Base-by-base conservation (phyloP, 345 rosid species). In the Lumnitzera littorea region DNA sequence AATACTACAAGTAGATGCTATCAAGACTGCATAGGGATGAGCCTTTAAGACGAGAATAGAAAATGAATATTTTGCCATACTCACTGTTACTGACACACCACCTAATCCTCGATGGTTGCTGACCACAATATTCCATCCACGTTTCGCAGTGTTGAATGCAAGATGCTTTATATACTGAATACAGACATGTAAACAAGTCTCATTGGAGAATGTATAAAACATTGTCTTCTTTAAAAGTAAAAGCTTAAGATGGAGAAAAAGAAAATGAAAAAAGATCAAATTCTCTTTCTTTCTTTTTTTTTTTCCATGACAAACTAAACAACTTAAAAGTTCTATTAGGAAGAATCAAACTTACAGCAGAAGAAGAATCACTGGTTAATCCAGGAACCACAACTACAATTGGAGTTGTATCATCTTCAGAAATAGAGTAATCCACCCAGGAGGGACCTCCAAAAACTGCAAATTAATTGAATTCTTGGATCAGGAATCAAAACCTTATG, bases 71-170 rank as follows among this genome's bases (percentile, higher is more conserved):
- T n/a, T 41, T 2, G 46, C 48, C 48, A 48, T 64, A 70, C 96
- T 91, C 67, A 89, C 96, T 43, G 98, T 89, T 62, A 91, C 72
- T 57, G 96, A 87, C 67, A 91, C 85, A 53, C 96, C 98, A 0
- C 94, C 96, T 48, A 91, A 55, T 74, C 98, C 98, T 62, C 94
- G 73, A 73, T 91, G 98, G 72, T 91, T 91, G 83, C 84, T 74
- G 47, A 91, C 79, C 67, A 89, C 96, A 79, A 87, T 89, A 68
- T 89, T 84, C 89, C 91, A 82, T 62, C 98, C 94, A 2, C 56
- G 50, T 69, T 77, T 87, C 25, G 94, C 96, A 51, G 75, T 78
- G 65, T 46, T 53, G 57, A 81, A 87, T 9, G 79, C 89, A 67
- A 85, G 76, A 66, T 91, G 95, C 80, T 84, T 89, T n/a, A 91